Conservation (phyloP, 2,329 filamentous ascomycete species). For the Clarireedia sp. region DNA sequence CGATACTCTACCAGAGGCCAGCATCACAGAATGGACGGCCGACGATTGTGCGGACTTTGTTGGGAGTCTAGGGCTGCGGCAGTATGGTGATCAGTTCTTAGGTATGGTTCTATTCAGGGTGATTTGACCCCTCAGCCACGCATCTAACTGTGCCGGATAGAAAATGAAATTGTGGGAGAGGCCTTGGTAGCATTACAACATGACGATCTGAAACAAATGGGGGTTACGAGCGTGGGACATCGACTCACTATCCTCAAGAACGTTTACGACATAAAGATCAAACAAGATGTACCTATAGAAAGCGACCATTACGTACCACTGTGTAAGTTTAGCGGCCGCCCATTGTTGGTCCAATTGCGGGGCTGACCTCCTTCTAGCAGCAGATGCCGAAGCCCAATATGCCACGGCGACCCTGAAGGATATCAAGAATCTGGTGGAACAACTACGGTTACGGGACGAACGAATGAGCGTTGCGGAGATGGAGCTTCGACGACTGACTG, state of each 20-base stretch:
- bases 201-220: constrained; percentile 92
- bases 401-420: constrained; percentile 86
- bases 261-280: constrained; percentile 93
- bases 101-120: constrained; percentile 45
- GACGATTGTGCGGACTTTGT: constrained; percentile 91
- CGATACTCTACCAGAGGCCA: constrained; percentile 62
- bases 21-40: constrained; percentile 72
- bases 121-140: not conserved
- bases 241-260: constrained; percentile 90
- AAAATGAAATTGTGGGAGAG: constrained; percentile 91
- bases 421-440: constrained; percentile 82
- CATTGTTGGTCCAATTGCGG: not conserved
- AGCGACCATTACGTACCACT: constrained; percentile 88
- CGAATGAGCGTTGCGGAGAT: constrained; percentile 76
- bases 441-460: constrained; percentile 83
- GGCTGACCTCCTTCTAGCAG: constrained; percentile 49
- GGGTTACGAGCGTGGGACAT: constrained; percentile 86
- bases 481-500: constrained; percentile 73
- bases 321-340: constrained; percentile 51
- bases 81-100: constrained; percentile 77
- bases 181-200: constrained; percentile 82
- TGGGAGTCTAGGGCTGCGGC: constrained; percentile 65
- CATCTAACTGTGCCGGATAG: constrained; percentile 38
- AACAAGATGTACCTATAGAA: constrained; percentile 84
- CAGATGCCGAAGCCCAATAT: constrained; percentile 79